phyloP scores from a whole-genome alignment of 208 protist species.

The Leishmania aethiopica region DNA sequence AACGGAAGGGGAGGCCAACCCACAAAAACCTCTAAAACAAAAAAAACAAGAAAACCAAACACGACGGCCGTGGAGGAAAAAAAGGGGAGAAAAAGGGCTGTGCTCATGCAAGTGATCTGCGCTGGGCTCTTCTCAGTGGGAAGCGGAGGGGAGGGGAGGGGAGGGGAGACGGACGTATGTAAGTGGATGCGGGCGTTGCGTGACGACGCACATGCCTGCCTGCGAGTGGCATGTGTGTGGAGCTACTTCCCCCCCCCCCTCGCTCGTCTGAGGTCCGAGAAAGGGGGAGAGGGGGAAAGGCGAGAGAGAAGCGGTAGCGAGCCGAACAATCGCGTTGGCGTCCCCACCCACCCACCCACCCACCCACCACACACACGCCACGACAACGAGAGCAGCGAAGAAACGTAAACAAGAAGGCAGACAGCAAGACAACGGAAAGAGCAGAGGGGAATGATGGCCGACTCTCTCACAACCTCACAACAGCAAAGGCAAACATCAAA shows the following conservation, averaged over 20 bases:
- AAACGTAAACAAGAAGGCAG: constrained; percentile 1
- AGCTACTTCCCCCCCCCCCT: not conserved
- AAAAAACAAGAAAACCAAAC: not conserved
- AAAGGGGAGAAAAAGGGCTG: not conserved
- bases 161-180: not conserved
- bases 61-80: not conserved
- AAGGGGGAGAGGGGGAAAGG: not conserved
- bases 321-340: not conserved
- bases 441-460: not conserved
- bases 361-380: not conserved
- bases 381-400: not conserved
- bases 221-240: not conserved
- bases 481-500: not conserved
- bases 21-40: not conserved
- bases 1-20: not conserved
- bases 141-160: not conserved
- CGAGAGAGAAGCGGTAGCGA: not conserved
- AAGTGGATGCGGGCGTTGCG: not conserved
- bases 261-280: not conserved
- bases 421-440: constrained; percentile 6
- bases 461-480: not conserved
- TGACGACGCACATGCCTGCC: not conserved
- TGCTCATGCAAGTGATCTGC: not conserved
- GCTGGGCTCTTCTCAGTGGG: not conserved
- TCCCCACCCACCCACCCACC: not conserved